Percentiles rank a stretch among this genome's conserved stretches.
phyloP scores from a whole-genome alignment of 2,329 filamentous ascomycete species.

The Paecilomyces formosus region DNA sequence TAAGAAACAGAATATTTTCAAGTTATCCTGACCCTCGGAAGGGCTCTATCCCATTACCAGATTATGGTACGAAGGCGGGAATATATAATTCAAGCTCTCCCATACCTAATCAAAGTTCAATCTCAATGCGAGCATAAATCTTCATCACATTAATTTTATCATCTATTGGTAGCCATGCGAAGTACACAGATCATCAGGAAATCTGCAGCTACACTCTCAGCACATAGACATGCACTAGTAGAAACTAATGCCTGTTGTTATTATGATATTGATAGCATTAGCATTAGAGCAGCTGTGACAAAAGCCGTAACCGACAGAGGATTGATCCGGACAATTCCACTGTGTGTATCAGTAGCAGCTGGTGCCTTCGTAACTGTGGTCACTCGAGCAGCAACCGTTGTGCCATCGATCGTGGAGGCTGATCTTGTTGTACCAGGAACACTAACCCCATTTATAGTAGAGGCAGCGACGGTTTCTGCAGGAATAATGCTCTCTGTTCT shows the following conservation, averaged over 20 bases:
- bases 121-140: too few relatives aligned
- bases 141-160: too few relatives aligned
- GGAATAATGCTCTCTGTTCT: neutral
- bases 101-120: too few relatives aligned
- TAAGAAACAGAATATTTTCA: too few relatives aligned
- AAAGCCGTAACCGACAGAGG: neutral
- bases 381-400: neutral
- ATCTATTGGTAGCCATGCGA: too few relatives aligned
- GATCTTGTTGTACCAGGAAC: neutral
- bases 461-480: neutral
- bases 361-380: neutral
- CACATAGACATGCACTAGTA: neutral
- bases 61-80: too few relatives aligned
- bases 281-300: neutral
- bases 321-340: neutral
- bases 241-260: neutral
- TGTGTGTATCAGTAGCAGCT: neutral
- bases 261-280: neutral
- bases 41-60: too few relatives aligned
- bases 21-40: too few relatives aligned
- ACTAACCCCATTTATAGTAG: neutral
- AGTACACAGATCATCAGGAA: too few relatives aligned
- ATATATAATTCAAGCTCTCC: too few relatives aligned
- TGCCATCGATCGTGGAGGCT: neutral
- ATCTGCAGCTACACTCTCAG: too few relatives aligned